Base-by-base conservation (phyloP, 805 yeast species). In the Candida takata region DNA sequence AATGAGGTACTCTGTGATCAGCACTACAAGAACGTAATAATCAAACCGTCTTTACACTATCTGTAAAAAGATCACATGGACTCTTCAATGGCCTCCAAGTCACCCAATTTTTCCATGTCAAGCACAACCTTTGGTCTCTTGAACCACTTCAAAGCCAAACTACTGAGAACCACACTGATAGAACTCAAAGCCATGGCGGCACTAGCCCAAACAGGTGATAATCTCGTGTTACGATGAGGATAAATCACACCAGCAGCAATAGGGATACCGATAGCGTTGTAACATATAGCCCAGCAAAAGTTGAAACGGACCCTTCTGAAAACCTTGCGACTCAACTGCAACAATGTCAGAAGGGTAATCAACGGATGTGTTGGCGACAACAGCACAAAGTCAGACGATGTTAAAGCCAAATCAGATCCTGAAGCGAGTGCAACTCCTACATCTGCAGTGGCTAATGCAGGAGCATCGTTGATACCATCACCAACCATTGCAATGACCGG, bases 381-480 rank as follows among this genome's bases (percentile, higher is more conserved):
- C 23, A 84, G 60, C 14, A 83, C 79, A 48, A 83, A 82, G 53
- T 83, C 85, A 38, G 84, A 79, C 4, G 87, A 75, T 3, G 81
- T 74, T 35, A 82, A 64, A 0, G 92, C 88, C 32, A 83, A 61
- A 45, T 84, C 92, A 1, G 87, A 76, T 0, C 90, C 90, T 0
- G 80, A 69, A 0, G 87, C 82, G 42, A 83, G 63, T 0, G 92
- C 87, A 31, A 83, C 68, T 4, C 92, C 92, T 15, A 84, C 77
- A 58, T 81, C 85, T 1, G 92, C 85, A 1, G 72, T 62, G 4
- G 86, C 72, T 34, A 84, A 60, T 0, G 92, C 85, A 1, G 90
- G 90, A 0, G 92, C 86, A 56, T 84, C 92, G 53, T 83, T 84
- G 24, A 83, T 76, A 15, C 92, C 92, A 49, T 83, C 92, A 8